phyloP scores from a whole-genome alignment of 495 filamentous ascomycete genomes.

The Sphaerosporella brunnea region DNA sequence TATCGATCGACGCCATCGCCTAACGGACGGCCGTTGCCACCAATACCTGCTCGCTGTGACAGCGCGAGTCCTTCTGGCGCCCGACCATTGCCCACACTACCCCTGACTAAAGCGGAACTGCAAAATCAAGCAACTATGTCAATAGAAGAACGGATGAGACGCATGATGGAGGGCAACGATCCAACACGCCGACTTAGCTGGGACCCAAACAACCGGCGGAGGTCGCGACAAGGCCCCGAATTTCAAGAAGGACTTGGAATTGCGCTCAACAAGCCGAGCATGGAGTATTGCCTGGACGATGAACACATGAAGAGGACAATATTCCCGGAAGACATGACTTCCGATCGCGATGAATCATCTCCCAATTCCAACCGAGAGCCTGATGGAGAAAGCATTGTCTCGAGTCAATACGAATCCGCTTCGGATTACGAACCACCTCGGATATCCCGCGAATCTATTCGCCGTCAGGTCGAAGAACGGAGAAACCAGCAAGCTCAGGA shows the following conservation, averaged over 20 bases:
- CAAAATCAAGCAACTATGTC: constrained; percentile 26
- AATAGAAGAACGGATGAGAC: constrained; percentile 23
- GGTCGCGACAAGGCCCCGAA: not conserved
- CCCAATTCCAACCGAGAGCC: constrained; percentile 18
- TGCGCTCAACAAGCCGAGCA: constrained; percentile 34
- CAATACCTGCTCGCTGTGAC: constrained; percentile 29
- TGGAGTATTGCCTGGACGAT: constrained; percentile 32
- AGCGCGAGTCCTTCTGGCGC: constrained; percentile 30
- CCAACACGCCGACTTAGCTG: not conserved
- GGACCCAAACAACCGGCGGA: not conserved
- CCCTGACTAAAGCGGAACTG: constrained; percentile 28
- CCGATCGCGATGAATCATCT: constrained; percentile 30
- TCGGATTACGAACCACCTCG: constrained; percentile 37
- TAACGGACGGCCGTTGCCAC: constrained; percentile 21
- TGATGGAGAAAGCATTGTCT: constrained; percentile 12
- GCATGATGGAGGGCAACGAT: constrained; percentile 3
- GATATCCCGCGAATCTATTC: constrained; percentile 78
- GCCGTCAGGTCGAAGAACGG: constrained; percentile 69
- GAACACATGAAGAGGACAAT: constrained; percentile 31
- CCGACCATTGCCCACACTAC: constrained; percentile 31
- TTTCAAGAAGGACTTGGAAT: constrained; percentile 24
- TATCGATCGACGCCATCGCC: constrained; percentile 29
- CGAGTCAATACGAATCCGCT: constrained; percentile 28
- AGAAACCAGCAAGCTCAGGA: constrained; percentile 29
- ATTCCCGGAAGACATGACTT: constrained; percentile 31